Conservation (phyloP, 129 eudicot genomes). For the Ambrosia trifida region DNA sequence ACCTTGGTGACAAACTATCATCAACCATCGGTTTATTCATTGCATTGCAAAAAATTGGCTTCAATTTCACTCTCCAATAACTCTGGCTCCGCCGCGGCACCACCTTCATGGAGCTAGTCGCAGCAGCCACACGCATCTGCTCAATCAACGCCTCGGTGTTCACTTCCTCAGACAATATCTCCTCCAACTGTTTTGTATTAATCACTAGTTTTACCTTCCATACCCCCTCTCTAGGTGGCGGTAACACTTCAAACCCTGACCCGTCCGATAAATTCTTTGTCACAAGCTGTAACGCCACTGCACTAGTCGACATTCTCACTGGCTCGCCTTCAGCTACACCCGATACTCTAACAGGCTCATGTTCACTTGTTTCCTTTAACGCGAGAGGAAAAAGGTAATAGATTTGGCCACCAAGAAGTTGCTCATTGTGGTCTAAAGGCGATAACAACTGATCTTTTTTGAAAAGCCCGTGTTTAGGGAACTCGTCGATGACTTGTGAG, state of each 20-base stretch:
- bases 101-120: conserved; percentile 37
- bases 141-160: conserved; percentile 82
- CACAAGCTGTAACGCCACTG: conserved; percentile 43
- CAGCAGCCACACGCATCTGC: conserved; percentile 76
- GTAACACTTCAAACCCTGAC: conserved; percentile 51
- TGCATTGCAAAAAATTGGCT: conserved; percentile 44
- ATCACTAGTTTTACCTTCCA: conserved; percentile 81
- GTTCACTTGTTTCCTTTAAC: conserved; percentile 1
- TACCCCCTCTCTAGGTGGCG: conserved; percentile 58
- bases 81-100: conserved; percentile 39
- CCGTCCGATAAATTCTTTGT: conserved; percentile 38
- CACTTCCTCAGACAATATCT: conserved; percentile 64
- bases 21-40: conserved; percentile 30
- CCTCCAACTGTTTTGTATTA: conserved; percentile 56
- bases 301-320: conserved; percentile 43
- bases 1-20: conserved; percentile 35
- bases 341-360: conserved; percentile 2
- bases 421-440: conserved; percentile 41
- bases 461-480: conserved; percentile 53
- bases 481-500: conserved; percentile 42
- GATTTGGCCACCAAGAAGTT: conserved; percentile 40
- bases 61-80: conserved; percentile 46
- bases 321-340: conserved; percentile 12
- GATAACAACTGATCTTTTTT: conserved; percentile 13
- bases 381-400: conserved; percentile 60